Conservation (phyloP, 352 stramenopile species). For the Phytophthora pisi region DNA sequence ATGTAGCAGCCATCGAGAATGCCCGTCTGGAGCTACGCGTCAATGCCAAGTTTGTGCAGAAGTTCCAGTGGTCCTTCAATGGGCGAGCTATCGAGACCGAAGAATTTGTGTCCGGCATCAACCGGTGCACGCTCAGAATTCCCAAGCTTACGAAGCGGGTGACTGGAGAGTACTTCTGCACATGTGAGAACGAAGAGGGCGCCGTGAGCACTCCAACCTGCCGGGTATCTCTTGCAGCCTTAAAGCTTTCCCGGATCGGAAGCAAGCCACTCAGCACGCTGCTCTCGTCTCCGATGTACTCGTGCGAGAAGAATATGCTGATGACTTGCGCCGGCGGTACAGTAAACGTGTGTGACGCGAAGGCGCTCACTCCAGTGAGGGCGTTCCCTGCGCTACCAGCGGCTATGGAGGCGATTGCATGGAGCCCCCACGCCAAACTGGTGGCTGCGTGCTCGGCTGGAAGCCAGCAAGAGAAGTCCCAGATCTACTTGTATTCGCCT, state of each 20-base stretch:
- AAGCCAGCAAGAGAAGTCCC: conserved; percentile 5
- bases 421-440: conserved; percentile 15
- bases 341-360: conserved; percentile 31
- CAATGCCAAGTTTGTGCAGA: conserved; percentile 43
- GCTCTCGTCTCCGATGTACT: conserved; percentile 28
- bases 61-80: conserved; percentile 64
- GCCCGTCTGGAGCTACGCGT: conserved; percentile 45
- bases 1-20: conserved; percentile 35
- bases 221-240: conserved; percentile 35
- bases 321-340: conserved; percentile 24
- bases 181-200: conserved; percentile 72
- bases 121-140: conserved; percentile 47
- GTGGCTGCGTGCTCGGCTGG: conserved; percentile 16
- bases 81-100: conserved; percentile 27
- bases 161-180: conserved; percentile 61
- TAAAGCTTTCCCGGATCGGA: conserved; percentile 30
- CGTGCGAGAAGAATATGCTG: conserved; percentile 20
- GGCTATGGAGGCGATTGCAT: conserved; percentile 19
- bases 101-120: conserved; percentile 27
- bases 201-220: conserved; percentile 35
- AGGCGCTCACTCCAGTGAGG: conserved; percentile 24
- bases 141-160: conserved; percentile 47
- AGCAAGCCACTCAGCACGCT: conserved; percentile 38
- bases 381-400: conserved; percentile 22
- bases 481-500: conserved; percentile 37